Evolutionary conservation across 176 grass and related monocot genomes (phyloP).

Genomic region (Zea luxurians): DNA sequence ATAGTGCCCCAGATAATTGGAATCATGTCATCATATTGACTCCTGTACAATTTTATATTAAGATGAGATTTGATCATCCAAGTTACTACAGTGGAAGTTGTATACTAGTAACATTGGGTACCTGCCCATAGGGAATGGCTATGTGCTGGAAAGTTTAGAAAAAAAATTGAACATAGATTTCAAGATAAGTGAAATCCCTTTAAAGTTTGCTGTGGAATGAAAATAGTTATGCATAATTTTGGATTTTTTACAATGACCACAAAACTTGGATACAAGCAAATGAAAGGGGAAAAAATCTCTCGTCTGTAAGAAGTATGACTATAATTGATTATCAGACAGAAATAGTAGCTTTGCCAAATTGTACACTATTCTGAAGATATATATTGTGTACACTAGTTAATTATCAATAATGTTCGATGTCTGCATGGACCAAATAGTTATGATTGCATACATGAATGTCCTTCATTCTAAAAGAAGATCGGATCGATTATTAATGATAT

Average conservation of each 20-base stretch:
- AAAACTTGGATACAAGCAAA: conserved; percentile 6
- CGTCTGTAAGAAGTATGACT: background rate
- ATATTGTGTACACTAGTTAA: background rate
- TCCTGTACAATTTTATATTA: background rate
- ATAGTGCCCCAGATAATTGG: background rate
- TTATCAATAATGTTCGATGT: background rate
- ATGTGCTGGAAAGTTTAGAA: background rate
- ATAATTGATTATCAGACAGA: background rate
- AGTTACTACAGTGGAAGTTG: background rate
- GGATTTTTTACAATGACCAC: background rate
- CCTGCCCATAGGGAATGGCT: conserved; percentile 13
- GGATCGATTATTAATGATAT: background rate
- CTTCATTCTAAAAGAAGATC: background rate
- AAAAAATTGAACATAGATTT: background rate
- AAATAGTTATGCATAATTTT: background rate
- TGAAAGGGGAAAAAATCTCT: background rate
- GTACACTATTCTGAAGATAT: background rate
- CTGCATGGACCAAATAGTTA: background rate
- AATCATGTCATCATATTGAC: background rate
- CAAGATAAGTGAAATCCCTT: conserved; percentile 8
- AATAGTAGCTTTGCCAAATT: conserved; percentile 4
- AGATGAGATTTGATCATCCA: background rate
- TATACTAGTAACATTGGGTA: background rate
- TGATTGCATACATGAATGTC: background rate
- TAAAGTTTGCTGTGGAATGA: background rate